These are phyloP conservation scores for Teunomyces gatunensis DNA, from an alignment of 805 yeast genomes.

Conservation along the genomic window DNA sequence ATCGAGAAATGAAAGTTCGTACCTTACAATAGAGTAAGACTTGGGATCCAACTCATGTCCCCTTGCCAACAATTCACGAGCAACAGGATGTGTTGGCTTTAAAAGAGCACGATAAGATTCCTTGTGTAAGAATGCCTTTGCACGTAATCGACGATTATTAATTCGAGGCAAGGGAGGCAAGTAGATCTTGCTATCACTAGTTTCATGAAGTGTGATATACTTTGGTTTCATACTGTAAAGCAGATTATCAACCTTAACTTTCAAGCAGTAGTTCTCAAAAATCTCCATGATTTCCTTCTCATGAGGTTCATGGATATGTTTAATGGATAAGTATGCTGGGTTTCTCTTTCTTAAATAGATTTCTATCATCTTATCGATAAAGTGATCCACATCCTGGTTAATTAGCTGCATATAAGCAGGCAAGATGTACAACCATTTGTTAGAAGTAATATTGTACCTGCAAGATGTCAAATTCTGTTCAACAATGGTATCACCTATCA, in stretches of 20 bases:
- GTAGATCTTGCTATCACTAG: slow-evolving; percentile 20
- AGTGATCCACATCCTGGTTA: slow-evolving; percentile 21
- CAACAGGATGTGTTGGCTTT: slow-evolving; percentile 26
- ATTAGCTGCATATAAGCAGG: slow-evolving; percentile 26
- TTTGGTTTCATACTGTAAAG: slow-evolving; percentile 18
- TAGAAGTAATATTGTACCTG: slow-evolving; percentile 6
- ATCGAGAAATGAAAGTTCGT: slow-evolving; percentile 38
- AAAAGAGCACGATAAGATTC: slow-evolving; percentile 33
- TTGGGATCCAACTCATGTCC: slow-evolving; percentile 19
- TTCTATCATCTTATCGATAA: slow-evolving; percentile 30
- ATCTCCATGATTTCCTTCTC: slow-evolving; percentile 16
- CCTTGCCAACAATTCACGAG: slow-evolving; percentile 13
- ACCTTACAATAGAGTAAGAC: slow-evolving; percentile 22
- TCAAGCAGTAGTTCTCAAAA: slow-evolving; percentile 22
- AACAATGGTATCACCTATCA: slow-evolving; percentile 12
- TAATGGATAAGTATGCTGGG: slow-evolving; percentile 6
- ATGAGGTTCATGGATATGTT: slow-evolving; percentile 4
- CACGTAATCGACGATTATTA: slow-evolving; percentile 24
- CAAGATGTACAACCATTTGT: slow-evolving; percentile 23
- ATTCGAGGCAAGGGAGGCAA: slow-evolving; percentile 37
- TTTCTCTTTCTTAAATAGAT: slow-evolving; percentile 25
- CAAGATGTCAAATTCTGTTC: slow-evolving; percentile 5
- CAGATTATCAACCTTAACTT: slow-evolving; percentile 21
- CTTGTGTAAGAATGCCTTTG: slow-evolving; percentile 37
- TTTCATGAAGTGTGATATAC: slow-evolving; percentile 21